Base-by-base conservation (phyloP, 441 rosid species). In the Raphanus hybrid region DNA sequence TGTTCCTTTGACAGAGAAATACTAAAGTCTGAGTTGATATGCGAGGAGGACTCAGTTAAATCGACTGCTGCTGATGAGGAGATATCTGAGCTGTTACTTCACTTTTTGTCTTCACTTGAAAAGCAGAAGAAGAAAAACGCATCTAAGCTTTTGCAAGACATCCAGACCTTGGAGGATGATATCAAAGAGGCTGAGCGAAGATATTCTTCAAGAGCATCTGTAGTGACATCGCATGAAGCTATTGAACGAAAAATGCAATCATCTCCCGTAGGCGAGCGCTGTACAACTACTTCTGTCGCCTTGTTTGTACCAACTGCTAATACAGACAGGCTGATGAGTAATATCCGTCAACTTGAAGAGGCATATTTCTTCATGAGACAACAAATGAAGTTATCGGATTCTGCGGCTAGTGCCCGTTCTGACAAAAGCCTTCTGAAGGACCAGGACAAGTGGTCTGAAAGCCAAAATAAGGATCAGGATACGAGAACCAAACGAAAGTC, bases 291-390 rank as follows among this genome's bases (percentile, higher is more conserved):
- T 73, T 77, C 83, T 79, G 74, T 43, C 41, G 54, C 85, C 73
- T 66, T 71, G 80, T 57, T 79, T 57, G 70, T 67, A 68, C 81
- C 85, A 63, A 83, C 78, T 59, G 76, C 68, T 70, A 83, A 79
- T 73, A 83, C 86, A 52, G 83, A 74, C 11, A 82, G 85, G 86
- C 83, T 84, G 81, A 77, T 84, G 75, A 88, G 83, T 84, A 85
- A 87, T 83, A 84, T 89, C 58, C 71, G 71, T 69, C 89, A 84
- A 68, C 88, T 92, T 57, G 91, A 89, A 83, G 82, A 85, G 65
- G 92, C 92, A 58, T 90, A 92, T 85, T 88, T 89, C 88, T 84
- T 89, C 75, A 87, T 85, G 89, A 88, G 91, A 80, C 81, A 91
- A 75, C 84, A 79, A 84, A 80, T 85, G 69, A 71, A 67, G 62